Evolutionary conservation across 2,329 filamentous ascomycete genomes (phyloP), one percentile per base, ranked within the genome.

Genomic region (Passalora sequoiae): DNA sequence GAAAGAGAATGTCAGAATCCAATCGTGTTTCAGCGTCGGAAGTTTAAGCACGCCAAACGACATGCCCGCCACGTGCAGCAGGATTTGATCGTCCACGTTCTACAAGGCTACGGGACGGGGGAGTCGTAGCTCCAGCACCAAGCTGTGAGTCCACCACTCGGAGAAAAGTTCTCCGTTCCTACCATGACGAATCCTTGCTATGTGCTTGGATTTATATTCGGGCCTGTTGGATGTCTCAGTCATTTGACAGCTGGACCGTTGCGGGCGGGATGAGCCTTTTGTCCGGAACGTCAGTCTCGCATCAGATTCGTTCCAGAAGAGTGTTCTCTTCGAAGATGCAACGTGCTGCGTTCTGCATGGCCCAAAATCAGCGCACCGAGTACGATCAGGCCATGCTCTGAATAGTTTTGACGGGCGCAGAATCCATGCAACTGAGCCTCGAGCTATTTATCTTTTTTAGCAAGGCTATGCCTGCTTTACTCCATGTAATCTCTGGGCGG

Each of bases 21-120:
- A 15, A 40, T 22, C 10, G 13, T 20, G 19, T 40, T 24, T 25
- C 28, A 40, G 3, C 9, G 28, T 21, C 17, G n/a, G 24, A 8
- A 17, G 8, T 27, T 30, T 27, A 30, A 17, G 38, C 27, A 32
- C 20, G 27, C 38, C 31, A 29, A 9, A 6, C 10, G 17, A 40
- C 38, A 24, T 24, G 38, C 36, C 3, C 19, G 20, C 38, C 29
- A 32, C 38, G 38, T 40, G 38, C 38, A 27, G 17, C 13, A 39
- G 9, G 15, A 21, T 6, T 20, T n/a, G 37, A 38, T 38, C 30
- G 37, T 17, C 15, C 37, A 39, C 25, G 37, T 39, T 30, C 7
- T 39, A 17, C 37, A 20, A 30, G 37, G 37, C 37, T 30, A 28
- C 13, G 15, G 15, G 30, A 28, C 37, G 24, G 37, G 37, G 37